Base-by-base conservation (phyloP, 768 basidiomycete genomes). In the Phylloporus scabripes region DNA sequence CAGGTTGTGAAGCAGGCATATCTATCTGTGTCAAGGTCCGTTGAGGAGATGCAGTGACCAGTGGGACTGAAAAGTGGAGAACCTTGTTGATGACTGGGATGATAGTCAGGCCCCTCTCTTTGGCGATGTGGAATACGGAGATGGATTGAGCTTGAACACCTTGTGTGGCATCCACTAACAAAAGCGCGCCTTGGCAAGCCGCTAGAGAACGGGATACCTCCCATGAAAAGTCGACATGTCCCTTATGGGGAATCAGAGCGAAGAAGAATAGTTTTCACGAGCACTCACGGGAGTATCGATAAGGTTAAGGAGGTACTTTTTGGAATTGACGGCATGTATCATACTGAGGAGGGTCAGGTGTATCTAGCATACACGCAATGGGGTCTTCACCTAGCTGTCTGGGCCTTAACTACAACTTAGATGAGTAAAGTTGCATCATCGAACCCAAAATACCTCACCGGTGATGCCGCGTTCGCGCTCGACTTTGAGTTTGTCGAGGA, bases 161-260 rank as follows among this genome's bases (percentile, higher is more conserved):
- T 72, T 95, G 94, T 45, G 90, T 92, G n/a, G 92, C 91, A 62
- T 99, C 96, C 2, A 98, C 93, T 58, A 97, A 70, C 32, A 84
- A 65, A 36, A 84, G 64, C 9, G 91, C 95, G 8, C 96, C 96
- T 71, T 99, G 90, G 56, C 89, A 96, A 28, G 95, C 92, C 4
- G 92, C 85, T 34, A 98, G 70, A 23, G 90, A 92, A 42, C 96
- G 80, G 14, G 92, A 87, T 29, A 99, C 92, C 68, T 98, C 95
- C 83, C 92, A 96, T 50, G 91, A 80, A 69, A 99, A 99, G 72
- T 99, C 96, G 32, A 97, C 96, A 69, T 99, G 96, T 2, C 96
- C 94, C 81, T 88, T 54, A 7, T 14, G 26, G 2, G 2, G 24
- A n/a, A 15, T 66, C 24, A 55, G 47, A 20, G 6, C 12, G 44